Evolutionary conservation across 371 early-diverging fungal species (phyloP), one percentile per base, ranked within the genome.

Genomic region (Conidiobolus coronatus): DNA sequence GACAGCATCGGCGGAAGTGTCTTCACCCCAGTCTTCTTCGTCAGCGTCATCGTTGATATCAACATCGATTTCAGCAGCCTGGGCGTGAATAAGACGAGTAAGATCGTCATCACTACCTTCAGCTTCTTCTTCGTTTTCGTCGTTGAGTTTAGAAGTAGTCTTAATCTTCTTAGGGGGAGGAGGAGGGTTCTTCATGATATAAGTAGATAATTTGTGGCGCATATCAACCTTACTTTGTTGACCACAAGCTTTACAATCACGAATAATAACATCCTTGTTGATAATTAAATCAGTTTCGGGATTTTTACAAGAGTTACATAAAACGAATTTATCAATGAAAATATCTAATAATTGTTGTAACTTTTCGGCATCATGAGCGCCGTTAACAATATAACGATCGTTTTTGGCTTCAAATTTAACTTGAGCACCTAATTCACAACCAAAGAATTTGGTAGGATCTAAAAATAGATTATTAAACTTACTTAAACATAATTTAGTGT

Each of bases 301-400:
- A 66, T 96, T 98, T 51, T 75, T 74, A 73, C 99, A 99, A 40
- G 75, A 68, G 22, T 71, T 73, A 65, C 99, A 99, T 43, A 98
- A 69, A 18, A 99, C 99, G 64, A 87, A 97, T 58, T 80, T 79
- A 54, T 86, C 81, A 52, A 99, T 99, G 58, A 99, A 99, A 13
- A 73, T 78, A 59, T 89, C 90, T 50, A 99, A 66, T 42, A 83
- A 68, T 33, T 65, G 58, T 62, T 97, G 97, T 37, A 99, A 75
- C 55, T 77, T 81, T 29, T 69, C 65, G 29, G 84, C 86, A 23
- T 91, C 89, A 58, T 96, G 98, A 33, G 80, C 81, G 36, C 99
- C 99, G 62, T 94, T 98, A 48, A 99, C 81, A 57, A 94, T 85
- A 62, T 93, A 98, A 50, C 84, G 75, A 57, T 92, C 89, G 51